phyloP scores from a whole-genome alignment of 192 early-diverging fungal species.

The Coemansia sp. region DNA sequence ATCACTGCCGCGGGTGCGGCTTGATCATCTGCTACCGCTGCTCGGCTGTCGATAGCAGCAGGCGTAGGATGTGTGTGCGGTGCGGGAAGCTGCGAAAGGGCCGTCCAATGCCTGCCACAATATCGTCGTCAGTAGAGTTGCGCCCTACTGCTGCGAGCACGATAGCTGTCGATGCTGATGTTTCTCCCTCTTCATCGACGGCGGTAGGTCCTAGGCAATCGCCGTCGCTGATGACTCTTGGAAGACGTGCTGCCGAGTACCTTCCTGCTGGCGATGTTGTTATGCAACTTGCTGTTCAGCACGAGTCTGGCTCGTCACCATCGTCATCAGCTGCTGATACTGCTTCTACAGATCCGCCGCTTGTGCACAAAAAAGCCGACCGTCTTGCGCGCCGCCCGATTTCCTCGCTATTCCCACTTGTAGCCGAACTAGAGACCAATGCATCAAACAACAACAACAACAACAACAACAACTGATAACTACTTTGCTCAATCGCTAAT shows the following conservation, averaged over 20 bases:
- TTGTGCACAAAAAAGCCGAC: conserved; percentile 14
- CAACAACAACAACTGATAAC: no score
- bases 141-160: not conserved
- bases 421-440: not conserved
- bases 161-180: conserved; percentile 9
- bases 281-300: conserved; percentile 36
- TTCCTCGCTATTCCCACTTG: conserved; percentile 26
- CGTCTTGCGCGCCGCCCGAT: conserved; percentile 34
- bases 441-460: no score
- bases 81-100: conserved; percentile 10
- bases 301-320: conserved; percentile 1
- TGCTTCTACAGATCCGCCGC: not conserved
- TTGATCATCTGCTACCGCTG: conserved; percentile 57
- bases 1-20: conserved; percentile 54
- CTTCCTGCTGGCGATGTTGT: conserved; percentile 23
- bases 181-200: not conserved
- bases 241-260: conserved; percentile 34
- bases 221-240: conserved; percentile 38
- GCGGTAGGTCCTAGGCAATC: not conserved
- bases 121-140: not conserved
- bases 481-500: not conserved
- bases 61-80: conserved; percentile 36
- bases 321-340: no score
- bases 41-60: conserved; percentile 22
- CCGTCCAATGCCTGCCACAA: not conserved